Conservation (phyloP, 2,329 filamentous ascomycete species). For the Ustilaginoidea virens region DNA sequence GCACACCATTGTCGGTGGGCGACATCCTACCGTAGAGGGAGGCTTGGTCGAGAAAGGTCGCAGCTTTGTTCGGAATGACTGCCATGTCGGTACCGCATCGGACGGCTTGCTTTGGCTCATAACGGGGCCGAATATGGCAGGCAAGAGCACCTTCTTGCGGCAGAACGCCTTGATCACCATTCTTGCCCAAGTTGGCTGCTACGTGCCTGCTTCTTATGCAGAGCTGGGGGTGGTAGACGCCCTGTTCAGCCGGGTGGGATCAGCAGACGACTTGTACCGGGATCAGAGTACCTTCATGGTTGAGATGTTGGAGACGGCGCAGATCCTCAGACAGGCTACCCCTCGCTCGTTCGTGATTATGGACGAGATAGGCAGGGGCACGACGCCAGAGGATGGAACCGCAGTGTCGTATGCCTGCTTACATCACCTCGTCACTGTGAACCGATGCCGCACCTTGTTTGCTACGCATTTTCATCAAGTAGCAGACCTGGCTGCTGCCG, state of each 20-base stretch:
- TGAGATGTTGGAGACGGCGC: conserved; percentile 93
- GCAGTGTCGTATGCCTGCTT: conserved; percentile 84
- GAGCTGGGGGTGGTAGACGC: conserved; percentile 88
- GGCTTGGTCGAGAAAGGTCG: conserved; percentile 67
- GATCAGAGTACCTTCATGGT: conserved; percentile 99
- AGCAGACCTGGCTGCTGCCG: conserved; percentile 55
- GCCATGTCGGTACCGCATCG: conserved; percentile 54
- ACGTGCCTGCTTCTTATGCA: conserved; percentile 77
- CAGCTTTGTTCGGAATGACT: conserved; percentile 75
- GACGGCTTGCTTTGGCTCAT: conserved; percentile 51
- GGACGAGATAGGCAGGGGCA: conserved; percentile 93
- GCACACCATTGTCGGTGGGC: conserved; percentile 69
- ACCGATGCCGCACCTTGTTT: conserved; percentile 69
- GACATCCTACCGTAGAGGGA: conserved; percentile 84
- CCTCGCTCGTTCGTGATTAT: conserved; percentile 83
- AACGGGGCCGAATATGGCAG: conserved; percentile 93
- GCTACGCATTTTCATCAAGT: conserved; percentile 89
- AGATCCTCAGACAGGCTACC: conserved; percentile 77
- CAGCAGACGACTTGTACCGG: conserved; percentile 84
- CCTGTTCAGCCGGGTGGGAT: conserved; percentile 85
- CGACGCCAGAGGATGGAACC: conserved; percentile 80
- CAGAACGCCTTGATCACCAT: conserved; percentile 94
- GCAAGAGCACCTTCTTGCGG: conserved; percentile 88
- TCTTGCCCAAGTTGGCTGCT: conserved; percentile 81
- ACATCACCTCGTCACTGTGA: conserved; percentile 65